Base-by-base conservation (phyloP, 345 rosid genomes). In the Linum tenue region DNA sequence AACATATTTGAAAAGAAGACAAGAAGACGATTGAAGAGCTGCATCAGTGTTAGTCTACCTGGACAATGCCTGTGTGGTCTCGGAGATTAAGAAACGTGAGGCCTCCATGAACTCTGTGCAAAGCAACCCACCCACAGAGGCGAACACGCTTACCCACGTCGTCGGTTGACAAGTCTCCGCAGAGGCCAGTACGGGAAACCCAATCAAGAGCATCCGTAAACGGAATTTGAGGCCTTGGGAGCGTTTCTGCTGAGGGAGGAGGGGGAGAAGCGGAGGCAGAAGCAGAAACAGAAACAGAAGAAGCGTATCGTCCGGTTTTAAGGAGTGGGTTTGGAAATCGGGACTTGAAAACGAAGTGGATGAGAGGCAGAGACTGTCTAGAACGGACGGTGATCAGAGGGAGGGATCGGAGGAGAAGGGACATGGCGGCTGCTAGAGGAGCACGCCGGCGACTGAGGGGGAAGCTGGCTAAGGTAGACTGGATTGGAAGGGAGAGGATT, bases 101-200 rank as follows among this genome's bases (percentile, higher is more conserved):
- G 11, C 91, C 91, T 12, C 95, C 97, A 43, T 94, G 99, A 67
- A 86, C 85, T 58, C 99, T 72, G 65, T 86, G 97, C 53, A 86
- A 82, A 2, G 99, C 99, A 50, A 94, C 99, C 99, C 97, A 94
- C 2, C 97, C 99, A 41, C 97, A 90, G 63, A 94, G 95, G 62
- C 82, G 82, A 72, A 94, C 96, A 63, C 89, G 81, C 70, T 76
- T 78, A 16, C 97, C 97, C 50, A 88, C 88, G 70, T 90, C 92
- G 0, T 74, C 74, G 3, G 69, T 59, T 38, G 89, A 80, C 75
- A 90, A 76, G 15, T 85, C 77, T 3, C 99, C 97, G 60, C 97
- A 94, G 8, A 77, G 68, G 2, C 60, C 80, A 5, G 86, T 79
- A 42, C 96, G 84, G 2, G 92, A 81, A 51, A 85, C 91, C 97